Conservation (phyloP, 2,329 filamentous ascomycete genomes). For the Diaporthe vexans region DNA sequence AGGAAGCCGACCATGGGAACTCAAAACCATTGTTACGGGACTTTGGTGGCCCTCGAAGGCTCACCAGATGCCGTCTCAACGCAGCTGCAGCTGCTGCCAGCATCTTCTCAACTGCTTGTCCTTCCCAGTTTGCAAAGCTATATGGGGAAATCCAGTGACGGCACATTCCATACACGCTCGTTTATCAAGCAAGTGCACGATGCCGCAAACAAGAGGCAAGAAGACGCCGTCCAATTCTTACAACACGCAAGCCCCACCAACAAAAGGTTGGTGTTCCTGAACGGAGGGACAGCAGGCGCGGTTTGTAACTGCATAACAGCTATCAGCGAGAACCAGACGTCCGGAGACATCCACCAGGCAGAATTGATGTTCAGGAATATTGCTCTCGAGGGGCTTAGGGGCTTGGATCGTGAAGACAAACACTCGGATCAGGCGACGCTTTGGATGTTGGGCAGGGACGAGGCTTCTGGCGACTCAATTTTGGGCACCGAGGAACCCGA, state of each 20-base stretch:
- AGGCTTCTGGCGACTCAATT: conserved; percentile 41
- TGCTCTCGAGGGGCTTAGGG: conserved; percentile 59
- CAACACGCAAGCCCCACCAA: conserved; percentile 58
- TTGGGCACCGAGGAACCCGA: conserved; percentile 45
- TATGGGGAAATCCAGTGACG: conserved; percentile 50
- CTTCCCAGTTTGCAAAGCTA: conserved; percentile 67
- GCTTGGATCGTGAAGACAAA: conserved; percentile 28
- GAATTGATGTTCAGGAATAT: conserved; percentile 65
- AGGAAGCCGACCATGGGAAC: conserved; percentile 24
- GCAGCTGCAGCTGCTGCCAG: conserved; percentile 72
- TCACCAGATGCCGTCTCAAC: conserved; percentile 67
- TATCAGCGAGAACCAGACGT: conserved; percentile 66
- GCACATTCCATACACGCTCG: conserved; percentile 52
- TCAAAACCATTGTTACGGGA: conserved; percentile 56
- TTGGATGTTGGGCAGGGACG: conserved; percentile 32
- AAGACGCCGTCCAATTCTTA: conserved; percentile 66
- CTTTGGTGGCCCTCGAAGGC: conserved; percentile 73
- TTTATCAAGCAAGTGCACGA: conserved; percentile 66
- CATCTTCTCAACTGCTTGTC: conserved; percentile 69
- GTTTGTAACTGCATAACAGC: conserved; percentile 66
- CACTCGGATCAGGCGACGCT: conserved; percentile 33
- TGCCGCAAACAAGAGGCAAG: conserved; percentile 61
- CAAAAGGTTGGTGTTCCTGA: conserved; percentile 71
- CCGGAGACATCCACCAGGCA: conserved; percentile 64
- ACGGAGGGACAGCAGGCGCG: conserved; percentile 70